phyloP scores from a whole-genome alignment of 352 stramenopile species.

The Phytopythium litorale region DNA sequence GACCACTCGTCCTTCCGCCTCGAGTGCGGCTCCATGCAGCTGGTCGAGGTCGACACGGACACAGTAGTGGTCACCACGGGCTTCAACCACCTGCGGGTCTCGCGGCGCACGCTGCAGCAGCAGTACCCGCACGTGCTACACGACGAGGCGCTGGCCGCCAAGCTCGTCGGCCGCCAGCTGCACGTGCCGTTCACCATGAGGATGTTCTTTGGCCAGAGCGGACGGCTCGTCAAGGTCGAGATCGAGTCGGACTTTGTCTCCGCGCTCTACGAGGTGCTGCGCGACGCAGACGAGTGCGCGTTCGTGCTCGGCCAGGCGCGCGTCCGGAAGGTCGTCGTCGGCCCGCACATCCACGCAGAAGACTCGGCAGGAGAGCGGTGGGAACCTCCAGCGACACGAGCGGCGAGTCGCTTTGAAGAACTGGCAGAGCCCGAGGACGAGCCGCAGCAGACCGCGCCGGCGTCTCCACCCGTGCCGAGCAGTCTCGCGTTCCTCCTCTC shows the following conservation, averaged over 20 bases:
- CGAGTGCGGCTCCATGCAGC: conserved; percentile 15
- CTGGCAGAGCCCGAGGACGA: neutral
- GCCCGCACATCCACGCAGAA: neutral
- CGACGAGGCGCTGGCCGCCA: conserved; percentile 34
- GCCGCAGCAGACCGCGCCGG: neutral
- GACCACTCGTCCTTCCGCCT: conserved; percentile 34
- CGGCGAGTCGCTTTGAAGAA: neutral
- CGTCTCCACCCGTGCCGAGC: neutral
- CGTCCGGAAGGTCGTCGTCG: neutral
- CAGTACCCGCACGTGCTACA: conserved; percentile 36
- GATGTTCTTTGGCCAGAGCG: conserved; percentile 33
- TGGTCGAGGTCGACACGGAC: conserved; percentile 17
- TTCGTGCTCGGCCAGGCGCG: conserved; percentile 22
- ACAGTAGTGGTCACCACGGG: conserved; percentile 24
- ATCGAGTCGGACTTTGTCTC: conserved; percentile 38
- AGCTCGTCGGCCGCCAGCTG: conserved; percentile 39
- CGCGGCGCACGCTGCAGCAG: conserved; percentile 33
- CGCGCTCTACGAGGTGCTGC: conserved; percentile 32
- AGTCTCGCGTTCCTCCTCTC: neutral
- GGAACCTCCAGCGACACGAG: neutral
- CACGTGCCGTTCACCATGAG: conserved; percentile 32
- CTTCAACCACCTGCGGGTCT: conserved; percentile 37
- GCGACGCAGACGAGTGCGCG: conserved; percentile 27
- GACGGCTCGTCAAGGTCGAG: conserved; percentile 30
- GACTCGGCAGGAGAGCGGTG: neutral